Base-by-base conservation (phyloP, 2,329 filamentous ascomycete species). In the Pyrenophora seminiperda region DNA sequence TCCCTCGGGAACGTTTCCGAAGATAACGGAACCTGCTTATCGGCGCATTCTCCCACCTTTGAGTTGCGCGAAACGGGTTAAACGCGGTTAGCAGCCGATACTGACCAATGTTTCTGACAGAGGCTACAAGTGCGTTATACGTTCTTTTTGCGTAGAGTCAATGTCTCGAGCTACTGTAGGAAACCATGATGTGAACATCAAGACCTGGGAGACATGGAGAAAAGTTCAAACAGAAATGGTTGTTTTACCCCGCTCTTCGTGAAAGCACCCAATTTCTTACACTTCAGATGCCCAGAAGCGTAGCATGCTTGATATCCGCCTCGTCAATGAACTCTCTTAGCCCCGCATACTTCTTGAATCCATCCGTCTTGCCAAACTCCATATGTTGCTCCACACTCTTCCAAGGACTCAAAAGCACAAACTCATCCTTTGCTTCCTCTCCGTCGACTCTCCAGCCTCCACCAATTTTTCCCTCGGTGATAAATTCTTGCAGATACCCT, bases 371-470 rank as follows among this genome's bases (percentile, higher is more conserved):
- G 5, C 58, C 65, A 59, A 77, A 77, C 0, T 46, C 60, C 7
- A 47, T 14, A 47, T 76, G 71, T 37, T 76, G 61, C 27, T 72
- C 62, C 1, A 74, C 61, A 9, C 59, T 56, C 3, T 62, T 61
- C 75, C 75, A 78, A 0, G 73, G 73, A 20, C 53, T 71, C 14
- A 79, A 69, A 1, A 77, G 33, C 2, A 79, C 71, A 57, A 74
- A 78, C 39, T 79, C 76, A 10, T 77, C 71, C 37, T 71, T 68
- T 0, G 56, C 54, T 2, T 51, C 56, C 7, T 67, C 66, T 7
- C 61, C 61, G 38, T 78, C 76, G 13, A 77, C 53, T 24, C 75
- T 66, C 73, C 73, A 78, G 0, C 75, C 75, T 10, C 72, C 71
- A 9, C 65, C 63, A 27, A 73, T 54, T 2, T 40, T 60, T 4